Evolutionary conservation across 768 basidiomycete genomes (phyloP).

Genomic region (Boletellus emodensis): DNA sequence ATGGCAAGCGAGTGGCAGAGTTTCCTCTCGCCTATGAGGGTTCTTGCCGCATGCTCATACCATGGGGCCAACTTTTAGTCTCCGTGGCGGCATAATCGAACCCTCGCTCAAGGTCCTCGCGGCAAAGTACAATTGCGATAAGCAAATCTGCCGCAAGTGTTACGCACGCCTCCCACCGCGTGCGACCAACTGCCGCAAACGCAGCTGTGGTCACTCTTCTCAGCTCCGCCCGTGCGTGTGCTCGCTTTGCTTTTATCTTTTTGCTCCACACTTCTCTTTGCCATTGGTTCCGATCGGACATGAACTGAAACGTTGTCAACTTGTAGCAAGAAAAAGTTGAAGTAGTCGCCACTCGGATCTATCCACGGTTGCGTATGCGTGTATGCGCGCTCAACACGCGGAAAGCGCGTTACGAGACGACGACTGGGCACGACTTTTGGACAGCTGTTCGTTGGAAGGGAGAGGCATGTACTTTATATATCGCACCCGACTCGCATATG

Average conservation of each 20-base stretch:
- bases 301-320: not conserved
- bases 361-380: not conserved
- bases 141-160: slow-evolving; percentile 99
- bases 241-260: no score
- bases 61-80: slow-evolving; percentile 1
- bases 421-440: no score
- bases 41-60: not conserved
- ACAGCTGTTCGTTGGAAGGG: no score
- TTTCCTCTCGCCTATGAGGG: not conserved
- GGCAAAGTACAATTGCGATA: slow-evolving; percentile 97
- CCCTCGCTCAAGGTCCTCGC: slow-evolving; percentile 97
- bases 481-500: slow-evolving; percentile 16
- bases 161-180: slow-evolving; percentile 99
- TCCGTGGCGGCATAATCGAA: slow-evolving; percentile 86
- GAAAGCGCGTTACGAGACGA: not conserved
- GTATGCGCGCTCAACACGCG: no score
- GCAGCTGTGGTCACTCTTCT: slow-evolving; percentile 84
- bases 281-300: not conserved
- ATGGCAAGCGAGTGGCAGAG: no score
- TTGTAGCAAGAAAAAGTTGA: slow-evolving; percentile 89
- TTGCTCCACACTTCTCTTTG: not conserved
- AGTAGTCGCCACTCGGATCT: slow-evolving; percentile 47
- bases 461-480: slow-evolving; percentile 20
- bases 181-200: slow-evolving; percentile 99
- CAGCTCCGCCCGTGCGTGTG: slow-evolving; percentile 83